phyloP scores from a whole-genome alignment of 495 filamentous ascomycete species.

The Daldinia childiae region DNA sequence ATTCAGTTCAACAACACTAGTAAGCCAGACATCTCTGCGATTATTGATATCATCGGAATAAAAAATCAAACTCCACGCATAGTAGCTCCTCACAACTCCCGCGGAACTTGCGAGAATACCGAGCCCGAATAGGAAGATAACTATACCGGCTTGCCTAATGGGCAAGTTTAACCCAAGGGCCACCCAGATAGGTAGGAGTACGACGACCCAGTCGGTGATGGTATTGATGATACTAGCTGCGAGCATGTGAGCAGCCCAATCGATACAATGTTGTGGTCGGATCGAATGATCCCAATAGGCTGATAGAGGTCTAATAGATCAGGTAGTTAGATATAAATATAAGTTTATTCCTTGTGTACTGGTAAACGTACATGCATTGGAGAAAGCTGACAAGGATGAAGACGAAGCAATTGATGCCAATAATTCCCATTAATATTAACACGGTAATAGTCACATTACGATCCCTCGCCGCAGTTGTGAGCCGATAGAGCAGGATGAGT shows the following conservation, averaged over 20 bases:
- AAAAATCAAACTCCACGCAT: slow-evolving; percentile 38
- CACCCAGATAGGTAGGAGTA: slow-evolving; percentile 68
- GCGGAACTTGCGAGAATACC: slow-evolving; percentile 68
- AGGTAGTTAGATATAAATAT: slow-evolving; percentile 7
- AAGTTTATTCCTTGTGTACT: not conserved
- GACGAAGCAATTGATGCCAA: slow-evolving; percentile 53
- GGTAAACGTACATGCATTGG: slow-evolving; percentile 64
- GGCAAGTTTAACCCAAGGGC: slow-evolving; percentile 66
- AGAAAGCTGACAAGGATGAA: slow-evolving; percentile 64
- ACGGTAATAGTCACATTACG: slow-evolving; percentile 42
- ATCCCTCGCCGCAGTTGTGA: slow-evolving; percentile 38
- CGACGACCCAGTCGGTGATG: slow-evolving; percentile 65
- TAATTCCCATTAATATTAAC: slow-evolving; percentile 57
- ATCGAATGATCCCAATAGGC: slow-evolving; percentile 61
- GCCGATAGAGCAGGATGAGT: slow-evolving; percentile 58
- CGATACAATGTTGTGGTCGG: slow-evolving; percentile 58
- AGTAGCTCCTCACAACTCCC: slow-evolving; percentile 63
- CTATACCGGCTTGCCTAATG: slow-evolving; percentile 61
- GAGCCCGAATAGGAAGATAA: slow-evolving; percentile 66
- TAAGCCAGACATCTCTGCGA: slow-evolving; percentile 62
- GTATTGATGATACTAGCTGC: slow-evolving; percentile 67
- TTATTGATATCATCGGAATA: slow-evolving; percentile 64
- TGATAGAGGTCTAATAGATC: slow-evolving; percentile 56
- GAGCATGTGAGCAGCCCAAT: slow-evolving; percentile 61
- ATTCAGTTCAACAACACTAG: slow-evolving; percentile 65